Evolutionary conservation across 305 asterid species (phyloP).

Genomic region (Solanum hybrid): DNA sequence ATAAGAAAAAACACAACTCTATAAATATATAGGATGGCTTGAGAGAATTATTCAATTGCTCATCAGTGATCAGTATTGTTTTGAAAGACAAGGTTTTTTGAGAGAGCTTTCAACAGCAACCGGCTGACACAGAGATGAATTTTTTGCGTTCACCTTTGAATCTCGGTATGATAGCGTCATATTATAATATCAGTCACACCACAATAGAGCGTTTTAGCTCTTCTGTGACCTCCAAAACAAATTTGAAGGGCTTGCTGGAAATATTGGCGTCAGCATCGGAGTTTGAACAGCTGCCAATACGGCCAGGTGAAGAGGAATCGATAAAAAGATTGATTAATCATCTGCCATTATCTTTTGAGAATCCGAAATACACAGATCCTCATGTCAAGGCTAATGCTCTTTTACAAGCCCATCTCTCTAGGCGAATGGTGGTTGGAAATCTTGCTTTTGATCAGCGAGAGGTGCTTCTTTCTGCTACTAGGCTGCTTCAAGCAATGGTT

Average conservation of each 20-base stretch:
- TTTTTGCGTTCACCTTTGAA: slow-evolving; percentile 51
- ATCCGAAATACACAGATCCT: slow-evolving; percentile 63
- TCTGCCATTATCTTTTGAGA: slow-evolving; percentile 75
- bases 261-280: slow-evolving; percentile 87
- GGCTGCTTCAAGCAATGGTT: slow-evolving; percentile 94
- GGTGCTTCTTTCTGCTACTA: slow-evolving; percentile 57
- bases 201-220: slow-evolving; percentile 90
- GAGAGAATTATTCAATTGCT: neutral
- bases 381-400: slow-evolving; percentile 83
- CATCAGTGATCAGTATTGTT: neutral
- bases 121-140: slow-evolving; percentile 71
- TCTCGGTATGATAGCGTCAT: slow-evolving; percentile 94
- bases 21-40: neutral
- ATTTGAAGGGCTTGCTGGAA: slow-evolving; percentile 82
- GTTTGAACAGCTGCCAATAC: slow-evolving; percentile 66
- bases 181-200: slow-evolving; percentile 77
- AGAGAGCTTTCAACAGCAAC: neutral
- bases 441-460: slow-evolving; percentile 76
- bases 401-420: slow-evolving; percentile 77
- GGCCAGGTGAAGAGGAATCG: slow-evolving; percentile 91
- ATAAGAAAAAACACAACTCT: neutral
- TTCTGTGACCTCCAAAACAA: slow-evolving; percentile 67
- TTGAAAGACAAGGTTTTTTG: neutral
- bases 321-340: slow-evolving; percentile 65
- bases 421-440: slow-evolving; percentile 68